These are phyloP conservation scores for Lodderomyces theae DNA, from an alignment of 1,139 yeast species.

Conservation along the genomic window DNA sequence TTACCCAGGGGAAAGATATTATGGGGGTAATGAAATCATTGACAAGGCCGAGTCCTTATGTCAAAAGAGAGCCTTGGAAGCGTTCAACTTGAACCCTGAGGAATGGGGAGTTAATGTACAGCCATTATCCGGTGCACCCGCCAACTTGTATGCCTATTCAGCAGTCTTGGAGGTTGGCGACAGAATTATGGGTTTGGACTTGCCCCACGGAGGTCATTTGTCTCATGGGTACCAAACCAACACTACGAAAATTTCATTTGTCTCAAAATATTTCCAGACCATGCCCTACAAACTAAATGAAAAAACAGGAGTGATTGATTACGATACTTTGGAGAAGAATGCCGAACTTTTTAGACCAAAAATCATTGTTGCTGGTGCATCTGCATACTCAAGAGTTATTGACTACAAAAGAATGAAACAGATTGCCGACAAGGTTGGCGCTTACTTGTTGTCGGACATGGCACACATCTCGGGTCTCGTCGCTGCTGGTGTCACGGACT, in stretches of 20 bases:
- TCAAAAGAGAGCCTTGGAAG: slow-evolving; percentile 87
- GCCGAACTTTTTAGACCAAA: slow-evolving; percentile 90
- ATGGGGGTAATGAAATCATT: slow-evolving; percentile 94
- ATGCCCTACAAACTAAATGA: slow-evolving; percentile 92
- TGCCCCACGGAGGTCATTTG: slow-evolving; percentile 97
- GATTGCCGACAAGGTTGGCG: slow-evolving; percentile 91
- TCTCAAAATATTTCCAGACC: slow-evolving; percentile 92
- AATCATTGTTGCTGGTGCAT: slow-evolving; percentile 93
- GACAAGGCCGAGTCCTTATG: slow-evolving; percentile 88
- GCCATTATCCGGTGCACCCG: slow-evolving; percentile 93
- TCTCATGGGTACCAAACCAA: slow-evolving; percentile 95
- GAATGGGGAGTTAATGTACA: slow-evolving; percentile 97
- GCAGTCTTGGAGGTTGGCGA: slow-evolving; percentile 91
- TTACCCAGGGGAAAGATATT: slow-evolving; percentile 95
- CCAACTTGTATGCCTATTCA: slow-evolving; percentile 88
- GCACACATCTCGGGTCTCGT: slow-evolving; percentile 95
- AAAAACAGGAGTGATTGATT: slow-evolving; percentile 86
- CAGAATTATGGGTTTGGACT: slow-evolving; percentile 92
- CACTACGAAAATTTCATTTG: slow-evolving; percentile 80
- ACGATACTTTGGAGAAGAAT: slow-evolving; percentile 80
- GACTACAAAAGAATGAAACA: slow-evolving; percentile 87
- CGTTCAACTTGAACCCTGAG: slow-evolving; percentile 70
- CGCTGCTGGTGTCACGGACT: slow-evolving; percentile 87
- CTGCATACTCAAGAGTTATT: slow-evolving; percentile 89
- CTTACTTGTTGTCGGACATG: slow-evolving; percentile 90